These are phyloP conservation scores for Dionaea muscipula DNA, from an alignment of 179 eudicot species.

Conservation along the genomic window DNA sequence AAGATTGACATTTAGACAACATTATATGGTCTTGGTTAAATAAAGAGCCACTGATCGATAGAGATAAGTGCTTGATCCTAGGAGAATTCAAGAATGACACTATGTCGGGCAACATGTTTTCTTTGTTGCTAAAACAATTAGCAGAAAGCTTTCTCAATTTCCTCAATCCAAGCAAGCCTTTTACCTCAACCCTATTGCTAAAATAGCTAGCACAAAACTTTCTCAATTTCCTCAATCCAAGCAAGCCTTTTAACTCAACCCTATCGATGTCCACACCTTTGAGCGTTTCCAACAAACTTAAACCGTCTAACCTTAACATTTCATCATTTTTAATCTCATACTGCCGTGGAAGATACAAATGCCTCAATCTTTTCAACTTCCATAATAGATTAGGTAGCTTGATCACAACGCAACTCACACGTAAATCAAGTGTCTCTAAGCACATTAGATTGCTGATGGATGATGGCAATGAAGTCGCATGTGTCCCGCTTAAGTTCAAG, in stretches of 20 bases:
- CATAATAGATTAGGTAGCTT: slow-evolving; percentile 7
- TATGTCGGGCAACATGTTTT: no score
- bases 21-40: background rate
- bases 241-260: background rate
- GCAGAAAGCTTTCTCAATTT: background rate
- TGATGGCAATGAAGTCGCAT: background rate
- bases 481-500: background rate
- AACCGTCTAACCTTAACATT: slow-evolving; percentile 2
- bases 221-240: background rate
- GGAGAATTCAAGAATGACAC: background rate
- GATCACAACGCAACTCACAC: background rate
- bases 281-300: slow-evolving; percentile 5
- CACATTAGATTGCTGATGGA: background rate
- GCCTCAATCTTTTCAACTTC: slow-evolving; percentile 8
- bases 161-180: no score
- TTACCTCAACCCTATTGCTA: background rate
- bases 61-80: slow-evolving; percentile 3
- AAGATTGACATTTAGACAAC: background rate
- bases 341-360: slow-evolving; percentile 10
- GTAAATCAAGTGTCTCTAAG: slow-evolving; percentile 12
- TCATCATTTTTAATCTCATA: background rate
- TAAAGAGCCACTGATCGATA: background rate
- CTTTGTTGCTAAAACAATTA: background rate
- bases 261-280: background rate
- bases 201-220: background rate